A percentile compares a stretch with the other conserved stretches of the same genome.
Evolutionary conservation across 192 early-diverging fungal species (phyloP).

Genomic region (Podila epicladia): DNA sequence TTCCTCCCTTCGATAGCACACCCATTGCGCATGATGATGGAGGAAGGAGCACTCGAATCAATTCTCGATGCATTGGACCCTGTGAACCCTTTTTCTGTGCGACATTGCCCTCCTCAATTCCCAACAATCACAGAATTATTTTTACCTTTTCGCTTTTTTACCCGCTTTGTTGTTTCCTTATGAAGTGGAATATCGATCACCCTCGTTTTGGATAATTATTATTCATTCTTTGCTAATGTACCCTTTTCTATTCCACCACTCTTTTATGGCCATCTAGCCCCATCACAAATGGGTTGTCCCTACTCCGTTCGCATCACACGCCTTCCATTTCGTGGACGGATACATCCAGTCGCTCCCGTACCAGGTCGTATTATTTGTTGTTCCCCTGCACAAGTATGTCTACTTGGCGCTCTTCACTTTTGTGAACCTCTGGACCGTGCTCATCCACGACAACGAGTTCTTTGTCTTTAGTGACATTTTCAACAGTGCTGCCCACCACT

Average conservation of each 20-base stretch:
- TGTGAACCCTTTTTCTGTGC: not conserved
- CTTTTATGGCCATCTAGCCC: slow-evolving; percentile 28
- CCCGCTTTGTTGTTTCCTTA: no score
- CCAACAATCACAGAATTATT: not conserved
- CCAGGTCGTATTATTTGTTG: slow-evolving; percentile 89
- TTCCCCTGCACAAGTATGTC: slow-evolving; percentile 93
- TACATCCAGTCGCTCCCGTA: slow-evolving; percentile 95
- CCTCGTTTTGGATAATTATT: no score
- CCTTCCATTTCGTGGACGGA: slow-evolving; percentile 96
- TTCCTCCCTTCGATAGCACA: not conserved
- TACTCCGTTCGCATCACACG: slow-evolving; percentile 94
- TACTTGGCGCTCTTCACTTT: slow-evolving; percentile 87
- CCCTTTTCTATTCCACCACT: not conserved
- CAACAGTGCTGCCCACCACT: slow-evolving; percentile 95
- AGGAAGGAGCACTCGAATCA: not conserved
- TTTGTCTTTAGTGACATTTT: slow-evolving; percentile 66
- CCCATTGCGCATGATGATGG: not conserved
- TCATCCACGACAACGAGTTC: slow-evolving; percentile 96
- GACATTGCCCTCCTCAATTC: not conserved
- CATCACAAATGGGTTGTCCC: slow-evolving; percentile 78
- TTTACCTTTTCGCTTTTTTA: no score
- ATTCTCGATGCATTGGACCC: not conserved
- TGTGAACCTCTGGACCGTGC: slow-evolving; percentile 96
- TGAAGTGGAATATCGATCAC: no score
- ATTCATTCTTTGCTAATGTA: not conserved